phyloP scores from a whole-genome alignment of 2,329 filamentous ascomycete genomes.

The Cercospora sesami region DNA sequence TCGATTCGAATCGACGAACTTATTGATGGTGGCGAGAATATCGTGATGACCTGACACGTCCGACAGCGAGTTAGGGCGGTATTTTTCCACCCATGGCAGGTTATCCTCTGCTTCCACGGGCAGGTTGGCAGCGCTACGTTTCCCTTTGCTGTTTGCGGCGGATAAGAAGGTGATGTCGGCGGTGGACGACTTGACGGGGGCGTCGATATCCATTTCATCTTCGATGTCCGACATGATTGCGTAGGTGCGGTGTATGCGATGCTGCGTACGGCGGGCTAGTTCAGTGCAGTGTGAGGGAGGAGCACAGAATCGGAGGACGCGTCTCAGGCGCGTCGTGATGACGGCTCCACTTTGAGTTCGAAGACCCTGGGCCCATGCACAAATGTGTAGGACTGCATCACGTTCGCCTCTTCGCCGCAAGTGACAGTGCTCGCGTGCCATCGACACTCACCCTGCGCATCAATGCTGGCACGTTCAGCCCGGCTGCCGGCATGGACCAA shows the following conservation, averaged over 20 bases:
- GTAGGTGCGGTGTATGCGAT: not conserved
- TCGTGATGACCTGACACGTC: constrained; percentile 97
- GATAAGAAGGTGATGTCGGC: constrained; percentile 67
- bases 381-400: not conserved
- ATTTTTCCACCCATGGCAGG: constrained; percentile 97
- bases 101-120: constrained; percentile 93
- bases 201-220: constrained; percentile 66
- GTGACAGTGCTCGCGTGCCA: not conserved
- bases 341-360: constrained; percentile 1
- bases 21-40: constrained; percentile 96
- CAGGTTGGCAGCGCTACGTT: constrained; percentile 86
- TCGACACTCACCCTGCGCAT: not conserved
- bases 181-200: constrained; percentile 40
- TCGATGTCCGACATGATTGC: constrained; percentile 58
- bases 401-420: not conserved
- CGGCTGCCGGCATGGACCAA: constrained; percentile 26
- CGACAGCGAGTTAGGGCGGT: constrained; percentile 80
- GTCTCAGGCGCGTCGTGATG: constrained; percentile 9
- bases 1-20: constrained; percentile 91
- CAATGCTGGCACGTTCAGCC: constrained; percentile 25
- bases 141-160: constrained; percentile 73
- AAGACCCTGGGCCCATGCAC: constrained; percentile 5
- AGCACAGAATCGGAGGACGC: constrained; percentile 9
- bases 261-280: not conserved
- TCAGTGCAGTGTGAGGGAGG: not conserved